These are phyloP conservation scores for Priceomyces castillae DNA, from an alignment of 805 yeast genomes.

Conservation along the genomic window DNA sequence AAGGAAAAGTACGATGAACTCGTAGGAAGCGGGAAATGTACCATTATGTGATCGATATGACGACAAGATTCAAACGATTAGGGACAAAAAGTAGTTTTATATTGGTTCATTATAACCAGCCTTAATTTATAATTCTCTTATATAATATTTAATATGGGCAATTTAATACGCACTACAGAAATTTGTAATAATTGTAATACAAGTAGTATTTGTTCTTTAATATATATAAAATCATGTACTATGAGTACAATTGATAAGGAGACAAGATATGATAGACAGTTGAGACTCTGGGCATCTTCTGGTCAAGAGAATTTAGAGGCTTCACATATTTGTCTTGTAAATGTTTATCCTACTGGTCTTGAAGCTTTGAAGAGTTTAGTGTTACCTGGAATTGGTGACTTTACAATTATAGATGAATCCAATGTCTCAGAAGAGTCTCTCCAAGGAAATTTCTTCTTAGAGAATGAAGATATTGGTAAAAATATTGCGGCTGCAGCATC, in stretches of 20 bases:
- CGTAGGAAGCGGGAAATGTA: conserved; percentile 17
- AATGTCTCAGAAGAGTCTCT: conserved; percentile 44
- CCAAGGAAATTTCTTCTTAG: conserved; percentile 61
- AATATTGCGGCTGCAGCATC: conserved; percentile 40
- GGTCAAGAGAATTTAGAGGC: conserved; percentile 66
- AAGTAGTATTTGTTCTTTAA: too few species aligned
- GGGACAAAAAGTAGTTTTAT: too few species aligned
- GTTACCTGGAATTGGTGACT: conserved; percentile 66
- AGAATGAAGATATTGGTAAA: conserved; percentile 41
- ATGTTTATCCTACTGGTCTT: conserved; percentile 54
- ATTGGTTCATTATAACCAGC: too few species aligned
- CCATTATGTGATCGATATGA: conserved; percentile 9
- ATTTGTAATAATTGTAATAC: too few species aligned
- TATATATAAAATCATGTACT: background rate
- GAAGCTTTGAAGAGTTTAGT: conserved; percentile 78
- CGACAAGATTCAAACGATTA: background rate
- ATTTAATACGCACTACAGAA: background rate
- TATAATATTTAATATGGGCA: background rate
- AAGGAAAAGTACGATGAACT: conserved; percentile 35
- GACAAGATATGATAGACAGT: conserved; percentile 77
- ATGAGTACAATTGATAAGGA: conserved; percentile 31
- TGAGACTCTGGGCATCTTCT: conserved; percentile 76
- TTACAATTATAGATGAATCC: conserved; percentile 55
- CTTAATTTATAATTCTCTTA: background rate
- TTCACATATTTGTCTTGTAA: conserved; percentile 60